Conservation (phyloP, 2,329 filamentous ascomycete genomes). For the Botrytis pseudocinerea region DNA sequence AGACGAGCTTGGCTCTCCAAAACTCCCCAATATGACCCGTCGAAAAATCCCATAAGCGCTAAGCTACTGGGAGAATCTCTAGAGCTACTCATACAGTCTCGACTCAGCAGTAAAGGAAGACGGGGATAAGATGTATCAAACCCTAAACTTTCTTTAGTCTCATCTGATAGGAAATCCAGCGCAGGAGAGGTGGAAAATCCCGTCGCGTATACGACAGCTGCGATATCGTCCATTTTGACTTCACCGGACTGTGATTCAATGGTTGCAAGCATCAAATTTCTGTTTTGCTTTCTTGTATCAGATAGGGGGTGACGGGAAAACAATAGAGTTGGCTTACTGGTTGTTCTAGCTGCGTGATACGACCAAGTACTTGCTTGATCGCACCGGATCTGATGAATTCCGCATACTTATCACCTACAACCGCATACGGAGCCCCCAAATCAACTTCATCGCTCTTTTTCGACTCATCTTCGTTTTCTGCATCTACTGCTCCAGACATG, state of each 20-base stretch:
- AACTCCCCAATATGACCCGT: conserved; percentile 22
- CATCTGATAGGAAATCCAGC: not conserved
- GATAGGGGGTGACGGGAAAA: not conserved
- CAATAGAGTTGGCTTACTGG: not conserved
- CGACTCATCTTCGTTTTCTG: not conserved
- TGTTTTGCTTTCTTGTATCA: not conserved
- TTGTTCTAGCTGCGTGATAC: conserved; percentile 8
- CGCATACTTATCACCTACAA: conserved; percentile 31
- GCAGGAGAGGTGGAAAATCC: conserved; percentile 13
- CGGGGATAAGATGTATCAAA: not conserved
- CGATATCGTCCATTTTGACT: conserved; percentile 2
- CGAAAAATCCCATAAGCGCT: conserved; percentile 18
- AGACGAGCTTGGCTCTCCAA: conserved; percentile 20
- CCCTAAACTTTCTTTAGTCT: not conserved
- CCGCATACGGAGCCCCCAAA: conserved; percentile 28
- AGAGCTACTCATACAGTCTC: conserved; percentile 1
- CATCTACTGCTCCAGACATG: not conserved
- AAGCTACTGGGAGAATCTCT: not conserved
- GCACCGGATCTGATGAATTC: conserved; percentile 30
- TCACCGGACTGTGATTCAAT: not conserved
- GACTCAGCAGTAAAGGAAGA: conserved; percentile 11
- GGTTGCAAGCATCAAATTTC: not conserved
- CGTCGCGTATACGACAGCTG: conserved; percentile 10
- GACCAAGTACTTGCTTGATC: conserved; percentile 29
- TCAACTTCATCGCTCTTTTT: too few relatives aligned